Evolutionary conservation across 768 basidiomycete genomes (phyloP), one percentile per base, ranked within the genome.

Genomic region (Kwoniella europaea): DNA sequence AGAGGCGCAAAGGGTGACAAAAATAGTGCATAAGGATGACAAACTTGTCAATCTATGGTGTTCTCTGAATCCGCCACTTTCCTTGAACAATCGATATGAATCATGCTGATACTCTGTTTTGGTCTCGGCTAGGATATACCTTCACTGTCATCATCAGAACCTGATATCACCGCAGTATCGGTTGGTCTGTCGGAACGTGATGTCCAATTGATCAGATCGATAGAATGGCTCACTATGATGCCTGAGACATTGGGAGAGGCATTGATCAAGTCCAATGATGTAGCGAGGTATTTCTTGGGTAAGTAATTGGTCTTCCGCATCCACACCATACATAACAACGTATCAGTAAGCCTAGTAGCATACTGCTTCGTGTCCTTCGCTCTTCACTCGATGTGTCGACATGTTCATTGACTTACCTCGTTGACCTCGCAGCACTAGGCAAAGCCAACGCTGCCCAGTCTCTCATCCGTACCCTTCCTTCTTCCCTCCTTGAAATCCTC

Each of bases 261-360:
- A 0, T 85, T 98, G 10, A 89, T 91, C 77, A 92, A 94, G 77
- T 90, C 92, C 1, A 95, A 95, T 68, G 90, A 91, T 52, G 91
- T 97, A 69, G 80, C 94, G 67, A 89, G 95, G 16, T 94, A 93
- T 80, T 92, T 97, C 86, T 88, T 98, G 24, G 90, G 95, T 94
- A 79, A 41, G 89, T 83, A 18, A 12, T 24, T 10, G 24, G 35
- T 35, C 35, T 35, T 35, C 35, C 35, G 6, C 35, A 35, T 35
- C 6, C 35, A 1, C 35, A 35, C 35, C 35, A 35, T 35, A 35
- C 35, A 35, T 35, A 35, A 4, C 35, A 35, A 35, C 35, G 35
- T 35, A 7, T 35, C 35, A 35, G 35, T 6, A 35, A 35, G 35
- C 35, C 35, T 35, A 35, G 35, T 6, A 35, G 35, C 35, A 35